phyloP scores from a whole-genome alignment of 202 grass and related monocot species.

The Saccharum hybrid region DNA sequence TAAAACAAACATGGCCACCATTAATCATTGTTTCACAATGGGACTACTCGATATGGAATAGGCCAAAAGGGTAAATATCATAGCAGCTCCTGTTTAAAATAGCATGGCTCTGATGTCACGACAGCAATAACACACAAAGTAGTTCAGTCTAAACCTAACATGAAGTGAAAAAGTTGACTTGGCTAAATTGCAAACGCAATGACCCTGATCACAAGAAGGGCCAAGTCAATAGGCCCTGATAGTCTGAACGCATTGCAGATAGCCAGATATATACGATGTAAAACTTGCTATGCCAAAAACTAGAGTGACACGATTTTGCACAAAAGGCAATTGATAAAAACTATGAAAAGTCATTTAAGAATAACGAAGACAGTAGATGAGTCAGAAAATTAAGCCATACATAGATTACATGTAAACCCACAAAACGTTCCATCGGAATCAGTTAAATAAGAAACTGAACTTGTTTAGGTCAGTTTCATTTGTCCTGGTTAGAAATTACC shows the following conservation, averaged over 20 bases:
- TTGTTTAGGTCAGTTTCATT: background rate
- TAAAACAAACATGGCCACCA: background rate
- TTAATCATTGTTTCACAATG: background rate
- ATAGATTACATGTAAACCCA: background rate
- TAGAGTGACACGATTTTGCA: background rate
- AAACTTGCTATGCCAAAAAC: background rate
- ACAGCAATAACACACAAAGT: background rate
- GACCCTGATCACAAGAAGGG: background rate
- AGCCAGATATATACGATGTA: background rate
- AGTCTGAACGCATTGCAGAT: background rate
- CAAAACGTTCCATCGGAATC: background rate
- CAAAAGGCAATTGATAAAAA: background rate
- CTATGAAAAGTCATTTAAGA: background rate
- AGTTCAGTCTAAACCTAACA: background rate
- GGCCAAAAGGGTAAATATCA: background rate
- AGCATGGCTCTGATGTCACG: background rate
- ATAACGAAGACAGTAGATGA: background rate
- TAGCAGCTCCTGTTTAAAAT: background rate
- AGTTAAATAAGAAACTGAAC: constrained; percentile 1
- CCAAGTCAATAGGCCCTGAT: background rate
- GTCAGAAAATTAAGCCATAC: constrained; percentile 4
- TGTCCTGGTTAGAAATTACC: background rate
- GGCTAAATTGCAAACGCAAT: background rate
- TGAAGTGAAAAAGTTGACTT: background rate
- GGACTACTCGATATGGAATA: background rate